These are phyloP conservation scores for Geotrichum aggregatum DNA, from an alignment of 1,139 yeast species.

Conservation along the genomic window DNA sequence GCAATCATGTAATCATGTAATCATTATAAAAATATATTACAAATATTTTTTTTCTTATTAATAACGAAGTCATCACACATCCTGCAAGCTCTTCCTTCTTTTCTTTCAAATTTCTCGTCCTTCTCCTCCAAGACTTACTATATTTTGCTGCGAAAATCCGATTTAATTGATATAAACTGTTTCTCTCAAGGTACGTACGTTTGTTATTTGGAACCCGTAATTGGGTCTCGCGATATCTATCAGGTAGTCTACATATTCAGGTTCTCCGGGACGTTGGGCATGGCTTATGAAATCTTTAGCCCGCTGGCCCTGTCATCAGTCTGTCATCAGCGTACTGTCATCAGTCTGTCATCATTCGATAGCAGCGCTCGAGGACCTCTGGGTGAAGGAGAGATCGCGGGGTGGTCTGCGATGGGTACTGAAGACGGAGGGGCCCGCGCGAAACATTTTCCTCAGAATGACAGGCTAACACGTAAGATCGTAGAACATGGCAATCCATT, in stretches of 20 bases:
- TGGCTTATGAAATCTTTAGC: conserved; percentile 11
- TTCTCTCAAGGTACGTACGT: neutral
- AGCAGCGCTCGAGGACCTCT: neutral
- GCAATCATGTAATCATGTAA: no score
- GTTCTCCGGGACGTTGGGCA: neutral
- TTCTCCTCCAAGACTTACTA: neutral
- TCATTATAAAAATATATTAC: no score
- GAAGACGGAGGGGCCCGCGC: neutral
- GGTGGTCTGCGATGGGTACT: neutral
- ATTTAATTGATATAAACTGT: no score
- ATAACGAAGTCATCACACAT: conserved; percentile 2
- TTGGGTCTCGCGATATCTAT: no score
- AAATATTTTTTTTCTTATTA: neutral
- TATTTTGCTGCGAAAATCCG: neutral
- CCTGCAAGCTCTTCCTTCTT: neutral
- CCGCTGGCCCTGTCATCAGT: conserved; percentile 4
- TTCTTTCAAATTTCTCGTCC: no score
- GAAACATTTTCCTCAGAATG: neutral
- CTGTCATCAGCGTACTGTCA: neutral
- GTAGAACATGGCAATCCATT: conserved; percentile 15
- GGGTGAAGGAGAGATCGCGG: neutral
- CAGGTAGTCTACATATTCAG: no score
- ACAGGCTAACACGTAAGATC: neutral
- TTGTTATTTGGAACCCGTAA: no score
- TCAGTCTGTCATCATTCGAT: conserved; percentile 1